Evolutionary conservation across 78 protist species (phyloP), one percentile per base, ranked within the genome.

Genomic region (Acrasis kona): DNA sequence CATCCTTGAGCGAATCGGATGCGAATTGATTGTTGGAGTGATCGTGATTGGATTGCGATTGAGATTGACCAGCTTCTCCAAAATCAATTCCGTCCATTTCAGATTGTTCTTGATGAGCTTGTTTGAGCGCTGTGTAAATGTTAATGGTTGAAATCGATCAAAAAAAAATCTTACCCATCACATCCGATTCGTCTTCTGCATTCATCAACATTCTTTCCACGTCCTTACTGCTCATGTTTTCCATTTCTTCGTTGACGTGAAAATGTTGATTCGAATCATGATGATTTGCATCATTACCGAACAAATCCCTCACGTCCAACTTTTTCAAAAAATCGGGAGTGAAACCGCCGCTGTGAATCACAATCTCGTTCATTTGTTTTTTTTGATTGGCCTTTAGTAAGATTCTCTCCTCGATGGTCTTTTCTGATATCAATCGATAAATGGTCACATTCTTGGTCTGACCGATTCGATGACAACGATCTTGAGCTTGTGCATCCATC

Each of bases 391-490:
- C 89, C n/a, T 84, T 77, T 65, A 74, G 41, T 70, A 95, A 69
- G 42, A 95, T 93, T 71, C 89, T 91, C 83, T 94, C 98, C 85
- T 97, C 98, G 9, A 91, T 68, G 1, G 95, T 87, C 6, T 58
- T 74, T 72, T 77, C 71, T 0, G 89, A 76, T 34, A 95, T 70
- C 61, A 97, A 85, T 32, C 99, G 83, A 75, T 95, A 97, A 72
- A 97, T 87, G 78, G 83, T 78, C 37, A 97, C 99, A 5, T 92
- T 89, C 2, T 91, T 64, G 6, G 93, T 92, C 70, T 96, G 99
- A 6, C 99, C 98, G 41, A 96, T 93, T 28, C 99, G 84, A 65
- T 96, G 99, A 39, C 95, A 88, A 8, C 99, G 81, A 81, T 95
- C 99, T 42, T 93, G 95, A 34, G 99, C 99, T 74, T 84, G 89